Evolutionary conservation across 768 basidiomycete species (phyloP), one percentile per base, ranked within the genome.

Genomic region (Epithele typhae): DNA sequence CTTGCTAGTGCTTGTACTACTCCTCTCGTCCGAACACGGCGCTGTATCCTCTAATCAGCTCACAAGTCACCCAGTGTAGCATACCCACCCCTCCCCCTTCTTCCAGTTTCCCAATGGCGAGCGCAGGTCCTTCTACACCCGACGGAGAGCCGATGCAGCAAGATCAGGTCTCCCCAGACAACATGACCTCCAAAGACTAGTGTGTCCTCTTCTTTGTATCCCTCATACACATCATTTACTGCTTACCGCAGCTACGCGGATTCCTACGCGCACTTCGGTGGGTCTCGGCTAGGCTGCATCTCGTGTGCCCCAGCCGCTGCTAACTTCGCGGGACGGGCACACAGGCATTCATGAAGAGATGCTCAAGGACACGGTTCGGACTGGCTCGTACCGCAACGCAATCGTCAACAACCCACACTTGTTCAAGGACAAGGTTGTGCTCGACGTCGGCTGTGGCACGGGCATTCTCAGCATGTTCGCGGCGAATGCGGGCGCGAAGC

Each of bases 391-490:
- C 78, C 86, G 91, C 55, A 77, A 83, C 49, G 92, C 94, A 52
- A 98, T 99, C 75, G 69, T 93, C 65, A 86, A 94, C 74, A 98
- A 97, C 68, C 72, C 78, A 9, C 93, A 97, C 67, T 71, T 99
- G 37, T 99, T 99, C 83, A 87, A 92, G 69, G 94, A 80, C 64
- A 99, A 97, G 74, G 88, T 85, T 27, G 96, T 99, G 3, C 77
- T 99, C 42, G 96, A 99, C 65, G 96, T 99, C 55, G 96, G 96
- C 35, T 98, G 96, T 62, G 96, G 96, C 21, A 99, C 96, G 9
- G 96, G 96, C 42, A 98, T 98, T 53, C 74, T 98, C 39, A 93
- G 91, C 57, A 95, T 97, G 93, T 97, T 97, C 60, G 94, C 94
- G 43, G 91, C 92, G 25, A 95, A 89, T 68, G 94, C 94, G 27